Evolutionary conservation across 1,139 yeast genomes (phyloP), one percentile per base, ranked within the genome.

Genomic region (Pichia sp.): DNA sequence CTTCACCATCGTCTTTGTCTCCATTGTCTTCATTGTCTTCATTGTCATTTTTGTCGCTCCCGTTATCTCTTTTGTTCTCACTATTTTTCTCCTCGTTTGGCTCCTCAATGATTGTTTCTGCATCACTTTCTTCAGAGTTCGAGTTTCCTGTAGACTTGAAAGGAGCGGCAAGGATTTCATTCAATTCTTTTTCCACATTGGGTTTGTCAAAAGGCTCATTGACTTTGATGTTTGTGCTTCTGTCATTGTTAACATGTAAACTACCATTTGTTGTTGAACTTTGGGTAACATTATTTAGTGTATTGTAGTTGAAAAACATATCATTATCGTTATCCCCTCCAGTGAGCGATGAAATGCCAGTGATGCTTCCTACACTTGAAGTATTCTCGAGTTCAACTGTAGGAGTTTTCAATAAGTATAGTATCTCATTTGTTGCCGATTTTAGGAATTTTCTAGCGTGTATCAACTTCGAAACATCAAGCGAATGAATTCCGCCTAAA

Each of bases 351-450:
- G 43, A 6, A 12, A 53, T 14, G 3, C 53, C 52, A 2, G 55
- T 49, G 2, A 50, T 20, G 6, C 60, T 58, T 5, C 61, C 57
- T 29, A 64, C 50, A 6, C 58, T 50, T 36, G 63, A 45, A 4
- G 64, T 61, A 48, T 65, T 66, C 2, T 63, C 56, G 10, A 66
- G 41, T 43, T 67, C 71, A 8, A 66, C 44, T n/a, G 62, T 60
- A 8, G 72, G 71, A 2, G 71, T 62, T 51, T 69, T 68, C 34
- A 69, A 54, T 46, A 69, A 57, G 50, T 64, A 66, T 27, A 69
- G 58, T 24, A 69, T 67, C 55, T 69, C 73, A 56, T 63, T 65
- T 0, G 73, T 69, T 2, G 71, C 68, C 3, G 67, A 57, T 52
- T 64, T 68, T 38, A 69, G 57, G 46, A 69, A 69, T 33, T 67